phyloP scores from a whole-genome alignment of 75 land plant species.

The Larix kaempferi region DNA sequence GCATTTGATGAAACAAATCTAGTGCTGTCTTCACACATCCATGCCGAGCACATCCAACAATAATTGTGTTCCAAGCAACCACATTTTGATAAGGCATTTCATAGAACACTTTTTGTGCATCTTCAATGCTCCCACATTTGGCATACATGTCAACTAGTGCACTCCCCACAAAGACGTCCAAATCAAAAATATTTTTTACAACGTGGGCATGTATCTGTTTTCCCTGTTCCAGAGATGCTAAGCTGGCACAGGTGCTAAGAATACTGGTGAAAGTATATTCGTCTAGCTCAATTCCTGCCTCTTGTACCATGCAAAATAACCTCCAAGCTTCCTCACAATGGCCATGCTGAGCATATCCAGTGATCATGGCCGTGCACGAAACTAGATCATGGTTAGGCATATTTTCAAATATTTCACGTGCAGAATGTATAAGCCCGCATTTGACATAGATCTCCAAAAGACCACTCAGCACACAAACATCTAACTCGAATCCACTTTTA shows the following conservation, averaged over 20 bases:
- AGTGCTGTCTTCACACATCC: too few relatives aligned
- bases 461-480: constrained; percentile 41
- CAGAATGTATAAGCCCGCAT: constrained; percentile 13
- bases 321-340: constrained; percentile 16
- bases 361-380: constrained; percentile 48
- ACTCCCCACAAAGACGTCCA: constrained; percentile 29
- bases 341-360: constrained; percentile 36
- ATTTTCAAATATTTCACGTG: constrained; percentile 19
- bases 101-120: too few relatives aligned
- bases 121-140: constrained; percentile 2
- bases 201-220: constrained; percentile 27
- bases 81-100: too few relatives aligned
- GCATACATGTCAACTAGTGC: constrained; percentile 43
- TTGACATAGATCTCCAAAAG: constrained; percentile 51
- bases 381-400: constrained; percentile 30
- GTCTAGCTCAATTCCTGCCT: constrained; percentile 32
- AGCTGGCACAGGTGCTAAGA: constrained; percentile 19
- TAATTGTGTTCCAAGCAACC: too few relatives aligned
- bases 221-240: constrained; percentile 15
- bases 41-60: too few relatives aligned
- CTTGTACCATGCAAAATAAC: constrained; percentile 24
- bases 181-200: constrained; percentile 21
- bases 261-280: constrained; percentile 29
- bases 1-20: too few relatives aligned
- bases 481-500: constrained; percentile 26